These are phyloP conservation scores for Penicillium diatomitis DNA, from an alignment of 495 filamentous ascomycete species.

Conservation along the genomic window DNA sequence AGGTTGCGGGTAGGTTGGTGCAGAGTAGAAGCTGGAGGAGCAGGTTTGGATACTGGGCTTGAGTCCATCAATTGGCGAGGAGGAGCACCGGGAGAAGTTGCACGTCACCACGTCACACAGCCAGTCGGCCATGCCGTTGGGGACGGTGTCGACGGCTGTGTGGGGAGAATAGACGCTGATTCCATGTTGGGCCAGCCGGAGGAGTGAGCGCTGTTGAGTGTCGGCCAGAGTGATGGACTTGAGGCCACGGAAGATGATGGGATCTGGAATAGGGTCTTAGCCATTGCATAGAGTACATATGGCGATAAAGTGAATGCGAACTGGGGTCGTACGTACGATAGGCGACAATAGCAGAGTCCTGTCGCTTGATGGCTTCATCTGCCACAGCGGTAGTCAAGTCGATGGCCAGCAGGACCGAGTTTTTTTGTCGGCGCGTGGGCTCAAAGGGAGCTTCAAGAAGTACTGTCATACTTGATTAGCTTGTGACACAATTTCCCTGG, in stretches of 20 bases:
- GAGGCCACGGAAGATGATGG: constrained; percentile 87
- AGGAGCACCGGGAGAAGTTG: constrained; percentile 24
- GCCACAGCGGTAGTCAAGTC: constrained; percentile 86
- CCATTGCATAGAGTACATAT: not conserved
- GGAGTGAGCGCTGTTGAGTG: constrained; percentile 74
- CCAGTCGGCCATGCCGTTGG: constrained; percentile 88
- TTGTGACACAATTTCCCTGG: not conserved
- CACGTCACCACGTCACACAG: constrained; percentile 77
- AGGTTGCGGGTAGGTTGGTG: constrained; percentile 33
- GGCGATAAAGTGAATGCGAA: no score
- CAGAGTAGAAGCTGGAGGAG: constrained; percentile 27
- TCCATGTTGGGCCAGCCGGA: constrained; percentile 76
- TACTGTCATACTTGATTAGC: constrained; percentile 35
- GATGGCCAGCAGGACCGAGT: constrained; percentile 79
- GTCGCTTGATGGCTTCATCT: constrained; percentile 74
- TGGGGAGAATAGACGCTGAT: constrained; percentile 95
- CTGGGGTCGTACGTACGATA: constrained; percentile 56
- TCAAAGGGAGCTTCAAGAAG: constrained; percentile 69
- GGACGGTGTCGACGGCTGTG: constrained; percentile 84
- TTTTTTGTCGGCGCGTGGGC: constrained; percentile 46
- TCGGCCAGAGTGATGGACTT: constrained; percentile 80
- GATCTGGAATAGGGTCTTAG: constrained; percentile 47
- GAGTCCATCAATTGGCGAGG: constrained; percentile 4
- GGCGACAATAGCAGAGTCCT: constrained; percentile 70
- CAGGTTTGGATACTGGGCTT: constrained; percentile 9